These are phyloP conservation scores for Aspergillus arachidicola DNA, from an alignment of 2,329 filamentous ascomycete genomes.

Conservation along the genomic window DNA sequence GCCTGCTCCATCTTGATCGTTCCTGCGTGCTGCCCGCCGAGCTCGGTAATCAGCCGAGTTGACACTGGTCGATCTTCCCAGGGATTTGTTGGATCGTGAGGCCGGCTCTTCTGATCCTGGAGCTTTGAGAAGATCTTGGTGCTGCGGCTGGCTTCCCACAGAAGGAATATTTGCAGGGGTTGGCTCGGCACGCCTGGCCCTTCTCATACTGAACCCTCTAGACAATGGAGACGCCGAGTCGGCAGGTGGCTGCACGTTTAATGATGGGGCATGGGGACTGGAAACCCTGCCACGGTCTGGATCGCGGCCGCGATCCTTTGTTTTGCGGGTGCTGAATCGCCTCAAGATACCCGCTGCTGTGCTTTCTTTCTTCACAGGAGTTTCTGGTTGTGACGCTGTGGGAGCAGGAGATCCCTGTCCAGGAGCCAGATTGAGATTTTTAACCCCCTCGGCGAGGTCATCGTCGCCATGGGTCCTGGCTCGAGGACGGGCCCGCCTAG, in stretches of 20 bases:
- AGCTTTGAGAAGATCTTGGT: constrained; percentile 76
- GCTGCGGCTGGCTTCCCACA: constrained; percentile 66
- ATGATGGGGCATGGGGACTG: constrained; percentile 70
- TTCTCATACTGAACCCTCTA: constrained; percentile 86
- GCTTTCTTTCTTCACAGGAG: constrained; percentile 78
- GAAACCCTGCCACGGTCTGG: constrained; percentile 53
- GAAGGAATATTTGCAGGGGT: constrained; percentile 61
- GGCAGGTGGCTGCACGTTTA: constrained; percentile 77
- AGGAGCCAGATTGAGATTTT: constrained; percentile 62
- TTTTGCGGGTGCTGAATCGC: constrained; percentile 86
- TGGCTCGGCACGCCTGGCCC: constrained; percentile 57
- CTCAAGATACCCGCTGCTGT: constrained; percentile 81
- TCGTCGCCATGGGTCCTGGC: constrained; percentile 95
- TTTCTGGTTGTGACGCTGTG: constrained; percentile 61
- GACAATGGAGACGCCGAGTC: constrained; percentile 67
- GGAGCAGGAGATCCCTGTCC: constrained; percentile 52
- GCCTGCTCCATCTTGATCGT: constrained; percentile 57
- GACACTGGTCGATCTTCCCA: constrained; percentile 88
- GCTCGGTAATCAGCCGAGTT: constrained; percentile 79
- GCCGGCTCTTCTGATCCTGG: constrained; percentile 64
- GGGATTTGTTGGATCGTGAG: constrained; percentile 65
- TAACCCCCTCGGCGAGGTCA: constrained; percentile 74
- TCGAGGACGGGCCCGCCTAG: constrained; percentile 78
- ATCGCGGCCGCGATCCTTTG: constrained; percentile 56
- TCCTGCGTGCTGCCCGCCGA: constrained; percentile 61